Evolutionary conservation across 2,329 filamentous ascomycete genomes (phyloP).

Genomic region (Leptosphaerulina australis): DNA sequence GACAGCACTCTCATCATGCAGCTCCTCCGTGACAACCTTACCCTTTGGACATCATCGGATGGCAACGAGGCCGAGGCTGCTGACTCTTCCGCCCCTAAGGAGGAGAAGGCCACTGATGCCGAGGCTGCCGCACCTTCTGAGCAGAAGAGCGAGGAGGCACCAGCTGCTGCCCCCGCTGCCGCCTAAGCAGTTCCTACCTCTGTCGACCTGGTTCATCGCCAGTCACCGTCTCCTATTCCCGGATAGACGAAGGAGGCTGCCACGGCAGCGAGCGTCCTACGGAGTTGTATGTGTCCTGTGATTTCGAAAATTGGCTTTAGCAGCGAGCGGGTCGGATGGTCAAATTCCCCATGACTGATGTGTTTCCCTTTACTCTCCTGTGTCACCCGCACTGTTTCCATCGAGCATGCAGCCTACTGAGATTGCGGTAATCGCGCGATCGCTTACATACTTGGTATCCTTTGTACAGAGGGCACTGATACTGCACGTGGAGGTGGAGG

Average conservation of each 20-base stretch:
- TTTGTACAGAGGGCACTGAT: slow-evolving; percentile 26
- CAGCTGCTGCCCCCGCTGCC: slow-evolving; percentile 40
- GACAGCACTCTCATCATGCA: slow-evolving; percentile 99
- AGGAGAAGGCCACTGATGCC: slow-evolving; percentile 61
- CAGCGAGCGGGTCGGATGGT: slow-evolving; percentile 49
- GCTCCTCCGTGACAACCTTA: slow-evolving; percentile 96
- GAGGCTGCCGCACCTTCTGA: slow-evolving; percentile 54
- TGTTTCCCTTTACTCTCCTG: slow-evolving; percentile 45
- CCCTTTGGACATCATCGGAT: slow-evolving; percentile 96
- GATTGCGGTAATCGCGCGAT: slow-evolving; percentile 28
- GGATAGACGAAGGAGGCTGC: slow-evolving; percentile 44
- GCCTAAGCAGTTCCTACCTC: slow-evolving; percentile 41
- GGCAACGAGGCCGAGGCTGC: slow-evolving; percentile 76
- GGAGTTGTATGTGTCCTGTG: slow-evolving; percentile 49
- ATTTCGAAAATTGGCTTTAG: slow-evolving; percentile 50
- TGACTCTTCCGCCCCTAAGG: slow-evolving; percentile 64
- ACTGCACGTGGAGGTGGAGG: slow-evolving; percentile 31
- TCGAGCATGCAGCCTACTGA: slow-evolving; percentile 30
- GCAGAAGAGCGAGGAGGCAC: slow-evolving; percentile 43
- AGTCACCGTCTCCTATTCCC: slow-evolving; percentile 41
- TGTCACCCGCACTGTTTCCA: slow-evolving; percentile 33
- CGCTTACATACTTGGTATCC: slow-evolving; percentile 33
- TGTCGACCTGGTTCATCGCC: slow-evolving; percentile 44
- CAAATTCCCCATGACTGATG: slow-evolving; percentile 50
- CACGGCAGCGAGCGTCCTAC: slow-evolving; percentile 45